Evolutionary conservation across 805 yeast genomes (phyloP), one percentile per base, ranked within the genome.

Genomic region (Candida ulmi): DNA sequence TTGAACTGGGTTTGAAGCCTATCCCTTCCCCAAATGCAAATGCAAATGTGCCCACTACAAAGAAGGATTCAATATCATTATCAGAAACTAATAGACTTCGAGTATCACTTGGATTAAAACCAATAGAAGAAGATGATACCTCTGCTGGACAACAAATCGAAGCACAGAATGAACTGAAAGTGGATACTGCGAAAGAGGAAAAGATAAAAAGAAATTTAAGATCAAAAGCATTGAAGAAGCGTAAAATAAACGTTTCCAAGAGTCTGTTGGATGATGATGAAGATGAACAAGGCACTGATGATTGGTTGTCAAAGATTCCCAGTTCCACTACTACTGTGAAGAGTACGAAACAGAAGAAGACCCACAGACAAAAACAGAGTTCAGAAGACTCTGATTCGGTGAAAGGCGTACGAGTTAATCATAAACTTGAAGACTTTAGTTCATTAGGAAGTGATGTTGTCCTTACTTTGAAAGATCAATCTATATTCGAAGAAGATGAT

Each of bases 1-100:
- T 60, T 7, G 66, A 72, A 11, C 49, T 77, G 11, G 85, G 85
- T 1, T 60, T 80, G 39, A 68, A 70, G 28, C 79, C 81, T 1
- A 68, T 76, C 15, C 70, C 68, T 11, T 43, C 41, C 19, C 39
- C 46, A 16, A 26, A 7, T 21, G 16, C n/a, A 23, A n/a, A 26
- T 33, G 26, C 13, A 26, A 26, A 32, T 21, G n/a, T 17, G 16
- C 15, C 15, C 11, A 5, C 8, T 17, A 2, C 17, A 16, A 43
- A 33, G 12, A 43, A 35, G 12, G 28, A 39, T 18, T 36, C 37
- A 3, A 23, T 41, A 3, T 40, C 56, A 11, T 13, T 51, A 7
- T 38, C 41, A 30, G 54, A 51, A 15, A 50, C 56, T 1, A 52
- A 51, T 36, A 46, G 40, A 28, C 38, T 54, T 5, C 35, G 58